Evolutionary conservation across 2,329 filamentous ascomycete genomes (phyloP), one percentile per base, ranked within the genome.

Genomic region (Ophiostoma piceae): DNA sequence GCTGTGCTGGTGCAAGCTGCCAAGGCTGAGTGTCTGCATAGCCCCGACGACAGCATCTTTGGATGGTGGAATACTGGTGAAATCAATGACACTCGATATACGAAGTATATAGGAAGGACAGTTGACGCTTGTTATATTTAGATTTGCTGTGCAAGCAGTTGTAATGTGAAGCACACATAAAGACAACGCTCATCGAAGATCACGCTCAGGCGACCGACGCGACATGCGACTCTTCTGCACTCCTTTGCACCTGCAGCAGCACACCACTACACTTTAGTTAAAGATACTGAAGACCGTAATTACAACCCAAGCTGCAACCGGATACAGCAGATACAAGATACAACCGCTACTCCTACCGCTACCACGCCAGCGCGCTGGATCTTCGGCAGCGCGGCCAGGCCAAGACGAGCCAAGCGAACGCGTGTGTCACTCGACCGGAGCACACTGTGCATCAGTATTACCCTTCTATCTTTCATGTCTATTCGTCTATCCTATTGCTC

Each of bases 401-500:
- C 69, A 70, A 70, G 69, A 67, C 26, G 54, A 71, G 67, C 65
- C 70, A 71, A 71, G 70, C 70, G 70, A 69, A 64, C 54, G 67
- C 37, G 70, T 69, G 64, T 67, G 47, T 29, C 69, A 71, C 67
- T 71, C 41, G 70, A 71, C 16, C 51, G 9, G 51, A 47, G 43
- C 19, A n/a, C 43, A 47, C 43, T 47, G 43, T 43, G 41, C 41
- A 43, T 19, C 41, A 43, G 41, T 43, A 35, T 35, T 6, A 43
- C 16, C 16, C 41, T 43, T 16, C 41, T 35, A 5, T 35, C 35
- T 35, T 35, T 35, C 35, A 35, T 2, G 39, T 41, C 9, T n/a
- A 47, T n/a, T 2, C 6, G 7, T 47, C 43, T n/a, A 41, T n/a
- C 1, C 7, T 16, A 47, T n/a, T 16, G 19, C 2, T 7, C 43